These are phyloP conservation scores for Thuidium tamariscinum DNA, from an alignment of 225 moss, liverwort and hornwort species.

Conservation along the genomic window DNA sequence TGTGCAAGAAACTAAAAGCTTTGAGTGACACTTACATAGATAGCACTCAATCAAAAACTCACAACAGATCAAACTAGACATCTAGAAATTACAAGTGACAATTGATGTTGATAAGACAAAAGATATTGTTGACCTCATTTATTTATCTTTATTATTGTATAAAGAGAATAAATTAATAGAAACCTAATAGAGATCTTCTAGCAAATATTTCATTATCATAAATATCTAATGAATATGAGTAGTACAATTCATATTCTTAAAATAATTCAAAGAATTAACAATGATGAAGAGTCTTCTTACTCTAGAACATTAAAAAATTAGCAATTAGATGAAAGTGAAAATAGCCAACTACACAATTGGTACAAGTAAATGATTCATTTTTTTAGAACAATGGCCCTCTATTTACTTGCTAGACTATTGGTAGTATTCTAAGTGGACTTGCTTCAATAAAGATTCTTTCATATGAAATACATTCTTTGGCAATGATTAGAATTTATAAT, in stretches of 20 bases:
- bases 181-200: not conserved
- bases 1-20: not conserved
- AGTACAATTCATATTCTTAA: not conserved
- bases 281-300: not conserved
- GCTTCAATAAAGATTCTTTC: not conserved
- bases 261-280: not conserved
- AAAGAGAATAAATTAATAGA: not conserved
- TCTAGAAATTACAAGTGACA: not conserved
- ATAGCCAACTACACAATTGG: accelerated
- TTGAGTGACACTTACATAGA: not conserved
- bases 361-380: accelerated
- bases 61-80: not conserved
- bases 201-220: no score
- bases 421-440: no score
- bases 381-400: not conserved
- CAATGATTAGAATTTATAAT: not conserved
- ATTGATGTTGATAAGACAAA: not conserved
- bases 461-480: not conserved
- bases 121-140: not conserved
- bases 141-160: not conserved
- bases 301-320: not conserved
- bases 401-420: not conserved
- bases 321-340: not conserved
- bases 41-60: not conserved
- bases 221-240: no score